These are phyloP conservation scores for Citrus sinensis DNA, from an alignment of 345 rosid species.

Conservation along the genomic window DVS_A1.0 CM039162.1:28067501-28068000, in stretches of 20 bases:
- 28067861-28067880: not conserved
- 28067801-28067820: too few species aligned
- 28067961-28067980: not conserved
- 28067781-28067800: not conserved
- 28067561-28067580: slow-evolving; percentile 69
- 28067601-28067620: not conserved
- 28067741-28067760: not conserved
- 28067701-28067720: not conserved
- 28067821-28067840: not conserved
- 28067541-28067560: slow-evolving; percentile 45
- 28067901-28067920: not conserved
- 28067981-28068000: not conserved
- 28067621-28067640: not conserved
- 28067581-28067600: slow-evolving; percentile 58
- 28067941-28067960: not conserved
- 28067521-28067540: slow-evolving; percentile 63
- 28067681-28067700: not conserved
- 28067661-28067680: not conserved
- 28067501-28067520: slow-evolving; percentile 50
- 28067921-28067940: not conserved
- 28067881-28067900: not conserved
- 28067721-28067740: not conserved
- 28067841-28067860: not conserved
- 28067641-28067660: not conserved
- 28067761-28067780: not conserved